These are phyloP conservation scores for Amylocystis lapponica DNA, from an alignment of 768 basidiomycete species.

Conservation along the genomic window DNA sequence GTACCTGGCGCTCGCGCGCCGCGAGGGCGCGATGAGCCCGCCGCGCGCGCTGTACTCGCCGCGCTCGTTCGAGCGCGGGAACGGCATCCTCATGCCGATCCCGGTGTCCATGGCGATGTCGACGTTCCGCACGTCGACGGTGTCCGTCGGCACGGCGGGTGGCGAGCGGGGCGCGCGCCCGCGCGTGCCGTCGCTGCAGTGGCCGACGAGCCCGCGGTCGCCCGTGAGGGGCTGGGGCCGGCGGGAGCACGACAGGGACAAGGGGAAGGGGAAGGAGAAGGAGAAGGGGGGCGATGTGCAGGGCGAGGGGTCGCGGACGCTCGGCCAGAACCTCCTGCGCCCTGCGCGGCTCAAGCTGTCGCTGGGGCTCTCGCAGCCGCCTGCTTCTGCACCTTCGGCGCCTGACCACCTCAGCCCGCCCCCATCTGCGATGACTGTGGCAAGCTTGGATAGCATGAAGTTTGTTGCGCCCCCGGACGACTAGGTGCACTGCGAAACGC, in stretches of 20 bases:
- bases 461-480: no score
- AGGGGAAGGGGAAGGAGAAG: conserved; percentile 1
- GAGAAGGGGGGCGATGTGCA: neutral
- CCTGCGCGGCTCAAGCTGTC: conserved; percentile 2
- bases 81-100: conserved; percentile 6
- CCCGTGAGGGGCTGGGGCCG: neutral
- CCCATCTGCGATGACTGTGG: conserved; percentile 1
- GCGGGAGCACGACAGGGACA: conserved; percentile 2
- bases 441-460: conserved; percentile 11
- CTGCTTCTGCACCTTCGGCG: neutral
- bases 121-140: no score
- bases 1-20: neutral
- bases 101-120: conserved; percentile 16
- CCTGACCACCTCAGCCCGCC: neutral
- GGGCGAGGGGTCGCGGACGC: neutral
- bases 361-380: conserved; percentile 10
- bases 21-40: neutral
- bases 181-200: neutral
- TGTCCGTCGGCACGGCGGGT: conserved; percentile 3
- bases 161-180: no score
- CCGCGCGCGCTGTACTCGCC: no score
- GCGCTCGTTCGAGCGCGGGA: no score
- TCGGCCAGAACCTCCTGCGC: conserved; percentile 2
- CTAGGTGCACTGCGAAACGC: no score
- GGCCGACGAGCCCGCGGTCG: neutral